These are phyloP conservation scores for Periconia sp. DNA, from an alignment of 2,329 filamentous ascomycete genomes.

Conservation along the genomic window DNA sequence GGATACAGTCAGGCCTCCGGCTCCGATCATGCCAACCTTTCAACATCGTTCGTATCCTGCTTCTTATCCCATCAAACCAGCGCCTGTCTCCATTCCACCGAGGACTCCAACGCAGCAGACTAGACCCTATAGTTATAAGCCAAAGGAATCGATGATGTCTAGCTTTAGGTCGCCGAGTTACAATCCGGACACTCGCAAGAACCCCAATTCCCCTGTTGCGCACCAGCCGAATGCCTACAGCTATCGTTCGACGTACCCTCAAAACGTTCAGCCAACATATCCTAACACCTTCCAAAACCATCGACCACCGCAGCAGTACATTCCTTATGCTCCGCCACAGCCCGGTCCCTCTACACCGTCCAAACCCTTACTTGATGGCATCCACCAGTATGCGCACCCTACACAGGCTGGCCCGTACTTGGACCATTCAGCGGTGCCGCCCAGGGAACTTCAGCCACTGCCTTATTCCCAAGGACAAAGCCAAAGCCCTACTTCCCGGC, in stretches of 20 bases:
- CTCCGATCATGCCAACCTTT: slow-evolving; percentile 31
- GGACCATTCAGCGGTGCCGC: slow-evolving; percentile 17
- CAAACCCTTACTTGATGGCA: slow-evolving; percentile 21
- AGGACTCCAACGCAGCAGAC: slow-evolving; percentile 32
- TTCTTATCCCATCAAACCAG: slow-evolving; percentile 51
- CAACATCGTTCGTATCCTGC: slow-evolving; percentile 33
- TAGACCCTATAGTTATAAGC: slow-evolving; percentile 38
- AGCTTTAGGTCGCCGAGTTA: slow-evolving; percentile 33
- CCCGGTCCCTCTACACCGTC: slow-evolving; percentile 13
- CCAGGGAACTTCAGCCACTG: slow-evolving; percentile 23
- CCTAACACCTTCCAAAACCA: slow-evolving; percentile 21
- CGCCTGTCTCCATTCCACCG: slow-evolving; percentile 35
- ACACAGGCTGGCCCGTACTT: slow-evolving; percentile 24
- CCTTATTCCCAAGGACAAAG: slow-evolving; percentile 21
- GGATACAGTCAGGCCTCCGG: slow-evolving; percentile 60
- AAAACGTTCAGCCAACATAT: slow-evolving; percentile 22
- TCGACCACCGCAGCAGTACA: slow-evolving; percentile 23
- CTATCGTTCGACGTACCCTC: slow-evolving; percentile 26
- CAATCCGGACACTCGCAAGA: slow-evolving; percentile 37
- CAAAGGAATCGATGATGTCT: slow-evolving; percentile 26
- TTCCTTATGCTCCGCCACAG: slow-evolving; percentile 33
- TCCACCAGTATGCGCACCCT: slow-evolving; percentile 31
- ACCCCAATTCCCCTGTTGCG: slow-evolving; percentile 41
- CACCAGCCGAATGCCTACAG: slow-evolving; percentile 43
- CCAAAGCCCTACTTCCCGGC: slow-evolving; percentile 14